Percentiles rank a stretch among this genome's conserved stretches.
phyloP scores from a whole-genome alignment of 2,329 filamentous ascomycete species.

The Apiospora malaysiana region DNA sequence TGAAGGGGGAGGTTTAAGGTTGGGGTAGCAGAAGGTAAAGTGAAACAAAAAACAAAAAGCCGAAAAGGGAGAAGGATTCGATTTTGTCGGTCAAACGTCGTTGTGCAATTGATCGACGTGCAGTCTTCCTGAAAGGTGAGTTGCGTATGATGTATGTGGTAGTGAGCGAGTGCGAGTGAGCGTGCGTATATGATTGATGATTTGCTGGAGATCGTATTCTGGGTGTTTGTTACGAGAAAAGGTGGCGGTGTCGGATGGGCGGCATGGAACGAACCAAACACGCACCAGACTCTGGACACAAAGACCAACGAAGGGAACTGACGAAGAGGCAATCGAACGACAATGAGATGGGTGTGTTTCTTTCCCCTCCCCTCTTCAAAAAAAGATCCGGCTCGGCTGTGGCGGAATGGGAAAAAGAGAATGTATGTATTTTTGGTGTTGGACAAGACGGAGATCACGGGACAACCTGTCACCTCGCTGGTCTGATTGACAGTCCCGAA shows the following conservation, averaged over 20 bases:
- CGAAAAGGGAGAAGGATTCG: background rate
- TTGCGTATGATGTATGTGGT: background rate
- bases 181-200: background rate
- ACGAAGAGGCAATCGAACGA: background rate
- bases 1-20: background rate
- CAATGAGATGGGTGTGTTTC: background rate
- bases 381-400: background rate
- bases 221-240: constrained; percentile 4
- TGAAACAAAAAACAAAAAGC: background rate
- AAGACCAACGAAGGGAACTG: background rate
- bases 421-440: background rate
- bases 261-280: constrained; percentile 2
- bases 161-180: background rate
- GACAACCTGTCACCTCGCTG: constrained; percentile 7
- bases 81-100: constrained; percentile 2
- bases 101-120: constrained; percentile 10
- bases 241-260: constrained; percentile 7
- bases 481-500: background rate
- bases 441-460: constrained; percentile 7
- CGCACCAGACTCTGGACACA: background rate
- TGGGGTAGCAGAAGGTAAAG: background rate
- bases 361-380: background rate
- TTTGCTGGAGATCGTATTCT: background rate
- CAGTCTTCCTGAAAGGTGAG: background rate
- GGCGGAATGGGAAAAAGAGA: background rate